These are phyloP conservation scores for Huntiella decipiens DNA, from an alignment of 2,329 filamentous ascomycete genomes.

Conservation along the genomic window DNA sequence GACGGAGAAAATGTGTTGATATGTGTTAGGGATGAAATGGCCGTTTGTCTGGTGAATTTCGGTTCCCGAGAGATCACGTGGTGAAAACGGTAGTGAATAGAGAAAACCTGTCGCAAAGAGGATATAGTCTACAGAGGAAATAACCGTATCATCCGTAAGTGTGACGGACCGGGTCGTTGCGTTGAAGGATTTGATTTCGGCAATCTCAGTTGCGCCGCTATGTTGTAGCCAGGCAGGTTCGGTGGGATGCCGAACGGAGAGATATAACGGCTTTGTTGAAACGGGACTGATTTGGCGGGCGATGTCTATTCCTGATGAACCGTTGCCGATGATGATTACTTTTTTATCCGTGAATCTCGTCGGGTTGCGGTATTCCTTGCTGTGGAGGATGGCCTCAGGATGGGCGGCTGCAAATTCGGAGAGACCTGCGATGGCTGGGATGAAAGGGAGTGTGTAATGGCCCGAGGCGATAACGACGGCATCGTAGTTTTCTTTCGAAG, in stretches of 20 bases:
- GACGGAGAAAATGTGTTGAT: slow-evolving; percentile 62
- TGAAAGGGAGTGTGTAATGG: slow-evolving; percentile 50
- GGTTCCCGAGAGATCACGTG: slow-evolving; percentile 17
- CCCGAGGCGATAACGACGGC: slow-evolving; percentile 59
- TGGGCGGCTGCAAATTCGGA: slow-evolving; percentile 37
- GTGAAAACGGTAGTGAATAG: slow-evolving; percentile 61
- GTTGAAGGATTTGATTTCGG: slow-evolving; percentile 39
- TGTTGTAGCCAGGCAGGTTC: slow-evolving; percentile 26
- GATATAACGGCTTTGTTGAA: slow-evolving; percentile 40
- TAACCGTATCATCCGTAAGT: slow-evolving; percentile 46
- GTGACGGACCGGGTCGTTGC: slow-evolving; percentile 37
- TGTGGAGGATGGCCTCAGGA: slow-evolving; percentile 47
- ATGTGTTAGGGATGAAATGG: slow-evolving; percentile 49
- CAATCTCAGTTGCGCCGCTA: slow-evolving; percentile 30
- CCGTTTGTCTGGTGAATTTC: slow-evolving; percentile 46
- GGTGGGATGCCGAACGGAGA: slow-evolving; percentile 38
- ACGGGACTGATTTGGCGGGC: slow-evolving; percentile 51
- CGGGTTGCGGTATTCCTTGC: slow-evolving; percentile 59
- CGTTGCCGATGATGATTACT: slow-evolving; percentile 68
- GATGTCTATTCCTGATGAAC: slow-evolving; percentile 71
- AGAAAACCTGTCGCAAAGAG: slow-evolving; percentile 84
- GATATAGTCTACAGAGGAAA: slow-evolving; percentile 52
- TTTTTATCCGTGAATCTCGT: slow-evolving; percentile 47
- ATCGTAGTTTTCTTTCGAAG: slow-evolving; percentile 38
- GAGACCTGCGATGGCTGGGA: slow-evolving; percentile 45